Percentiles rank a stretch among this genome's conserved stretches.
Conservation (phyloP, 768 basidiomycete species). For the Leccinellum albellum region DNA sequence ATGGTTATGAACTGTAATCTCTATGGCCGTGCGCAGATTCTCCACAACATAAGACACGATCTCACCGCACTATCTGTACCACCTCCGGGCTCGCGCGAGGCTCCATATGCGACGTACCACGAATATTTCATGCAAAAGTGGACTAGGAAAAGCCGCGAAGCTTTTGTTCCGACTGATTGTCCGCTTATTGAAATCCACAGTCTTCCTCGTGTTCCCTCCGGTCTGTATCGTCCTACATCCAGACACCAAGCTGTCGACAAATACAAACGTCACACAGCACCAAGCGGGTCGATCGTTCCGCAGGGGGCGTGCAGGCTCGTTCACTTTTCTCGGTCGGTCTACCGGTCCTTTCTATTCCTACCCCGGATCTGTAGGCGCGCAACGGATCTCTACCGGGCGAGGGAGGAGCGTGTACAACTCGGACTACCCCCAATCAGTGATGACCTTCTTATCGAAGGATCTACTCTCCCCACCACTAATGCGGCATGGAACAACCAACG, state of each 20-base stretch:
- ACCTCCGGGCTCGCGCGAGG: constrained; percentile 47
- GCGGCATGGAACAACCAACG: constrained; percentile 78
- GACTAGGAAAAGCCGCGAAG: constrained; percentile 42
- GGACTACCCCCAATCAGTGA: constrained; percentile 57
- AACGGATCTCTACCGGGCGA: constrained; percentile 61
- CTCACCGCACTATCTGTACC: constrained; percentile 63
- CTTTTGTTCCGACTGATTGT: constrained; percentile 50
- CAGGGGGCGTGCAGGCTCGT: constrained; percentile 50
- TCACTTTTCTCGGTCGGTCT: constrained; percentile 49
- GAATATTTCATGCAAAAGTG: constrained; percentile 59
- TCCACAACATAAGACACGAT: constrained; percentile 60
- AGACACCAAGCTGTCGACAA: constrained; percentile 27
- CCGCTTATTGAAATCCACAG: constrained; percentile 56
- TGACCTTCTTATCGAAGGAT: constrained; percentile 63
- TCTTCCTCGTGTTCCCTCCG: constrained; percentile 41
- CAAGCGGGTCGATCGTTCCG: constrained; percentile 37
- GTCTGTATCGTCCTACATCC: constrained; percentile 35
- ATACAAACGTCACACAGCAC: constrained; percentile 20
- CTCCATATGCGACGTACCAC: constrained; percentile 45
- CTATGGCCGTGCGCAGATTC: constrained; percentile 50
- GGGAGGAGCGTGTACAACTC: constrained; percentile 47
- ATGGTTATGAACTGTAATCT: constrained; percentile 55
- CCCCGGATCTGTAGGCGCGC: constrained; percentile 67
- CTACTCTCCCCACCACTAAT: constrained; percentile 65
- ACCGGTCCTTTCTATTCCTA: constrained; percentile 50